Base-by-base conservation (phyloP, 1,139 yeast genomes). In the Diutina ranongensis region DNA sequence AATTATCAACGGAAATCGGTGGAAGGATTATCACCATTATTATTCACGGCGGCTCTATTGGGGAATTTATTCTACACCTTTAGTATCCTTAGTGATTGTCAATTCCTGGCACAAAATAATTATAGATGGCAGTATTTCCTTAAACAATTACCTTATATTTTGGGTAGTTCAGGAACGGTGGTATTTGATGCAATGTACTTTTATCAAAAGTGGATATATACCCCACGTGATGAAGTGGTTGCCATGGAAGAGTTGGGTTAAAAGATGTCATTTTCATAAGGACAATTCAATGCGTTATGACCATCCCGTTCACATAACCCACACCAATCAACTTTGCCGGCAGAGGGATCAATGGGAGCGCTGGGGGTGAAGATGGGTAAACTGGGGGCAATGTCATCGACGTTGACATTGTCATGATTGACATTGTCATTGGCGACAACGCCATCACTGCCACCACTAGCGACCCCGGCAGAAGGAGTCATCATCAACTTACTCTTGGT, bases 301-400 rank as follows among this genome's bases (percentile, higher is more conserved):
- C 97, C 97, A 46, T 78, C 81, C 47, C 87, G 67, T 61, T 89
- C 97, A 64, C 97, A 89, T 46, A 87, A 68, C 0, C 95, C 95
- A 64, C 97, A 89, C 95, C 96, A 89, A 54, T 78, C 72, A 20
- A 65, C 67, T 45, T 87, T 72, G 1, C 96, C 96, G 1, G 77
- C 77, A 4, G 89, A 72, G 1, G 92, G 83, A 57, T 86, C 95
- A 2, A 66, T 57, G 34, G 68, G 68, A 1, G 53, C 55, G 3
- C 62, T 62, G 0, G 87, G 84, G 45, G 64, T 61, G 49, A 74
- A 80, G 1, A 80, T 66, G 16, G 83, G 82, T 27, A 58, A 49
- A n/a, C n/a, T n/a, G 15, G 25, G 15, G 15, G 38, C 15, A 8
- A 12, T 21, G 27, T 19, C 38, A 12, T 35, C 38, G n/a, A n/a